Evolutionary conservation across 345 rosid genomes (phyloP), one percentile per base, ranked within the genome.

Genomic region (Eucalyptus leucophloia): DNA sequence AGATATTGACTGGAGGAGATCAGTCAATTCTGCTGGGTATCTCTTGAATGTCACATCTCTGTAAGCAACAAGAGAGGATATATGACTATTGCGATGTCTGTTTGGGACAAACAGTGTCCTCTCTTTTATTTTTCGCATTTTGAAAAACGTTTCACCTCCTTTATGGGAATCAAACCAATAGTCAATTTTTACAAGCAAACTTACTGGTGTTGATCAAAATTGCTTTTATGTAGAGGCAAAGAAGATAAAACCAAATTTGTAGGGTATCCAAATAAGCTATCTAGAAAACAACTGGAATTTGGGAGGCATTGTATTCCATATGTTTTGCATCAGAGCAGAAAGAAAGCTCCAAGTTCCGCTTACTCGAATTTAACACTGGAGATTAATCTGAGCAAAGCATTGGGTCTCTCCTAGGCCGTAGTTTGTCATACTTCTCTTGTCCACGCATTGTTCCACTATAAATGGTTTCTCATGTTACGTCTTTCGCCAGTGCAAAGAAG

Each of bases 401-500:
- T 37, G 83, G 83, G 45, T 37, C 15, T 72, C 24, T 42, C n/a
- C 62, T 86, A 32, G 88, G 67, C 42, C 32, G 2, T 17, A 50
- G 42, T 23, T 50, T 58, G 58, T 14, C 18, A 13, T 54, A 86
- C 54, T 86, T 28, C 8, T 34, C 49, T 54, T 87, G 30, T 54
- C 69, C 21, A 9, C 7, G 3, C 47, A 40, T 54, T 54, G 65
- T 30, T 87, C 49, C 9, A 87, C 69, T 7, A 5, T 50, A 87
- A n/a, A 51, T 60, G 17, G 88, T 50, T 21, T 44, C 49, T 40
- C 49, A 4, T 49, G 42, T 37, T 54, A 44, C 8, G 26, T 60
- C 56, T 13, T 54, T 53, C 3, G 3, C 69, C 97, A 96, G 99
- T 98, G 99, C 92, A n/a, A 96, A 98, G 95, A 95, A 89, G 93